Conservation (phyloP, 2,329 filamentous ascomycete genomes). For the Ophiostoma australiae region DNA sequence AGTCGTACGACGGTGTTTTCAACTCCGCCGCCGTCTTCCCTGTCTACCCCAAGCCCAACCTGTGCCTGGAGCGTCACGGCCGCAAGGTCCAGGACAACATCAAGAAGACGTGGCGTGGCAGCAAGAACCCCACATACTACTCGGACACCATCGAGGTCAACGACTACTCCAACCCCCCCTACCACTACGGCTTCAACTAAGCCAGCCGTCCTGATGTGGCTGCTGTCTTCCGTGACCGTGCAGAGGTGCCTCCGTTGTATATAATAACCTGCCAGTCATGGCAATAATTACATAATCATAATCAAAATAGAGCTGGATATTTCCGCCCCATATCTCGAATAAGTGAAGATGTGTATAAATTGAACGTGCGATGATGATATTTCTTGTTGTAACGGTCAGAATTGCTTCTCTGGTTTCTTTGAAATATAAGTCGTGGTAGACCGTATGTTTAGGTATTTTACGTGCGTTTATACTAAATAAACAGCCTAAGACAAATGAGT, state of each 20-base stretch:
- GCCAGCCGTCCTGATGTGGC: neutral
- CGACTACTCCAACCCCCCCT: conserved; percentile 32
- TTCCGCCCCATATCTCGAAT: neutral
- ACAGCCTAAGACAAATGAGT: conserved; percentile 28
- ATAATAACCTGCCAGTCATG: neutral
- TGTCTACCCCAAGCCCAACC: conserved; percentile 33
- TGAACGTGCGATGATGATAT: neutral
- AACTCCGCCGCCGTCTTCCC: conserved; percentile 26
- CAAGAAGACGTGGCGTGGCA: conserved; percentile 29
- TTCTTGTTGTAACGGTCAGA: neutral
- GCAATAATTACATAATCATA: neutral
- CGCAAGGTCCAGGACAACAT: conserved; percentile 29
- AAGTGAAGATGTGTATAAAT: too few species aligned
- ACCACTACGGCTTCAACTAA: conserved; percentile 26
- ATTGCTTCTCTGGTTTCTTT: neutral
- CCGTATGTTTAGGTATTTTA: neutral
- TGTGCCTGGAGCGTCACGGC: conserved; percentile 30
- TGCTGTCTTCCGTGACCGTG: neutral
- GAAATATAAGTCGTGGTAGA: neutral
- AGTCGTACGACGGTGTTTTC: conserved; percentile 34
- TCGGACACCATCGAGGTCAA: conserved; percentile 31
- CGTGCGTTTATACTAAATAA: neutral
- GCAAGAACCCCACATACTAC: conserved; percentile 31
- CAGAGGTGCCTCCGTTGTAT: neutral
- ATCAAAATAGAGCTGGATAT: neutral